phyloP scores from a whole-genome alignment of 2,329 filamentous ascomycete species.

The Alternaria infectoria region DNA sequence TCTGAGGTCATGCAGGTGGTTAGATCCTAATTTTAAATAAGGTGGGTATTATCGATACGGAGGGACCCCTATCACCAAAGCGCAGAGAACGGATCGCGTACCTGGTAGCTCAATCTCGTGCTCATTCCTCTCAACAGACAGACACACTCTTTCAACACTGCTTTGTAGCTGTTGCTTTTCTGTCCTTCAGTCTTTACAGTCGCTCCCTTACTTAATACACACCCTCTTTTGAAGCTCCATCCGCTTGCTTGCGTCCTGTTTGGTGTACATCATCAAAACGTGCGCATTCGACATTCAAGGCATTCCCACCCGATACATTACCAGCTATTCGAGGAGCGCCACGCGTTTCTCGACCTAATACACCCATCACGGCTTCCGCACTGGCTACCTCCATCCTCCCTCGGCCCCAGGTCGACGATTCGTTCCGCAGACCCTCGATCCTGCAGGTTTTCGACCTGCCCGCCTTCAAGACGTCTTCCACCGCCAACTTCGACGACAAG shows the following conservation, averaged over 20 bases:
- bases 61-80: constrained; percentile 34
- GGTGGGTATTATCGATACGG: constrained; percentile 41
- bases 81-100: constrained; percentile 38
- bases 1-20: constrained; percentile 42
- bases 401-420: constrained; percentile 64
- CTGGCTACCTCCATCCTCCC: constrained; percentile 64
- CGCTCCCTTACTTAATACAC: constrained; percentile 26
- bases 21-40: constrained; percentile 43
- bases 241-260: constrained; percentile 20
- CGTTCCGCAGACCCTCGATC: constrained; percentile 56
- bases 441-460: constrained; percentile 56
- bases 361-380: constrained; percentile 60
- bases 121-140: constrained; percentile 25
- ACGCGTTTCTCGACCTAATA: constrained; percentile 46
- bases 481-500: constrained; percentile 49
- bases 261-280: constrained; percentile 19
- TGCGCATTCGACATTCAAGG: constrained; percentile 13
- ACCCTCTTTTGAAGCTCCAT: constrained; percentile 30
- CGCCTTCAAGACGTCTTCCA: constrained; percentile 53
- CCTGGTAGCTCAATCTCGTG: constrained; percentile 28
- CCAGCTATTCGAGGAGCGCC: constrained; percentile 37
- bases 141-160: constrained; percentile 24
- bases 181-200: constrained; percentile 35
- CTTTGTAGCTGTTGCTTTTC: constrained; percentile 29
- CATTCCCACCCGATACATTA: constrained; percentile 7